Conservation (phyloP, 768 basidiomycete genomes). For the Glaciozyma antarctica region DNA sequence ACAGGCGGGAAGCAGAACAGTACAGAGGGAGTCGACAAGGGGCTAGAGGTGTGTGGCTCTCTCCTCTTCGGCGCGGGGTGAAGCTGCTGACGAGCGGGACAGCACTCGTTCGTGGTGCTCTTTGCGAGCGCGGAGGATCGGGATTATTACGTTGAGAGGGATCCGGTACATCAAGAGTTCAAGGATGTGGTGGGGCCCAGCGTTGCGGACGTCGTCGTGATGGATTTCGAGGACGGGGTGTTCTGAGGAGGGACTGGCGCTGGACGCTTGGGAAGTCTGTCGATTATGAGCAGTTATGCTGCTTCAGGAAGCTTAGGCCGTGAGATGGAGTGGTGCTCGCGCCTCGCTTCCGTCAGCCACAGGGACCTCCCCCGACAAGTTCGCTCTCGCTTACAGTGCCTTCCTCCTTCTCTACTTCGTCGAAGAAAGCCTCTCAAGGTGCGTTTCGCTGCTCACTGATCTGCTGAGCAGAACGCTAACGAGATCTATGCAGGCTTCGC, state of each 20-base stretch:
- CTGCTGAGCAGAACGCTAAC: too few species aligned
- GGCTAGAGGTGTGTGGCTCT: constrained; percentile 35
- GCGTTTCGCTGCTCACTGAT: too few species aligned
- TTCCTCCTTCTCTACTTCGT: too few species aligned
- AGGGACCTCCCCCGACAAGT: too few species aligned
- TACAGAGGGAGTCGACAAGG: constrained; percentile 32
- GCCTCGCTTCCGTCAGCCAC: too few species aligned
- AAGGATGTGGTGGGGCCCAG: constrained; percentile 23
- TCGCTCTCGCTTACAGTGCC: too few species aligned
- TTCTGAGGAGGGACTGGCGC: constrained; percentile 2
- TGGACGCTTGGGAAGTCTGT: too few species aligned
- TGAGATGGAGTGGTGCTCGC: too few species aligned
- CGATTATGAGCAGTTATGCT: too few species aligned
- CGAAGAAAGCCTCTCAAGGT: too few species aligned
- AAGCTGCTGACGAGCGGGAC: not conserved
- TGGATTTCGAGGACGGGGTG: constrained; percentile 19
- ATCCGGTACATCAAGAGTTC: constrained; percentile 36
- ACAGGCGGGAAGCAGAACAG: constrained; percentile 36
- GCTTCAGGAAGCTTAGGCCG: too few species aligned
- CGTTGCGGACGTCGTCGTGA: constrained; percentile 15
- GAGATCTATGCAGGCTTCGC: too few species aligned
- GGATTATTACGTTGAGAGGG: constrained; percentile 35
- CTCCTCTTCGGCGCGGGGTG: not conserved
- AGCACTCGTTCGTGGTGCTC: constrained; percentile 18
- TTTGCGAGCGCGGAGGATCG: constrained; percentile 29